These are phyloP conservation scores for Debaryomyces hansenii DNA, from an alignment of 805 yeast genomes.

Conservation along the genomic window DNA sequence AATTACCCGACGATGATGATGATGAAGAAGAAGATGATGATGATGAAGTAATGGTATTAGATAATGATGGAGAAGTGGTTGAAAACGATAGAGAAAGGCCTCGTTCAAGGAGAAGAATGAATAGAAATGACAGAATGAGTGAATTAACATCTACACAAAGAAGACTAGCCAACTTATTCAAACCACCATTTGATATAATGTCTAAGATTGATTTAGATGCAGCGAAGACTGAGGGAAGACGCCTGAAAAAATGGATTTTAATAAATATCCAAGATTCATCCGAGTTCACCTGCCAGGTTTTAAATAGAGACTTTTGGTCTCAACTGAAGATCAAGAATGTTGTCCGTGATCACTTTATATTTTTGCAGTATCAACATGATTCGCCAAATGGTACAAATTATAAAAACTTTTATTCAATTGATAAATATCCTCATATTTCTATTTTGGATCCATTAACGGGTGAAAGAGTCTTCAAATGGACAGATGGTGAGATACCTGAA, in stretches of 20 bases:
- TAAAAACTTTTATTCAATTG: constrained; percentile 67
- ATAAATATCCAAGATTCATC: constrained; percentile 84
- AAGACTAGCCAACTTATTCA: constrained; percentile 76
- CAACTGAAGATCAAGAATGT: constrained; percentile 59
- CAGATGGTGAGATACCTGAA: constrained; percentile 57
- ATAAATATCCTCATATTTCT: constrained; percentile 82
- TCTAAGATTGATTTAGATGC: constrained; percentile 63
- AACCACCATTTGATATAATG: constrained; percentile 93
- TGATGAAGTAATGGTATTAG: constrained; percentile 26
- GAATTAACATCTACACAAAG: constrained; percentile 55
- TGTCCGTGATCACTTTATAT: constrained; percentile 69
- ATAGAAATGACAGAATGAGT: constrained; percentile 21
- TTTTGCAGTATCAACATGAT: constrained; percentile 81
- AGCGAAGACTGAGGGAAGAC: constrained; percentile 70
- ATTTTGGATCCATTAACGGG: constrained; percentile 95
- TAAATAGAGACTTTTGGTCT: constrained; percentile 95
- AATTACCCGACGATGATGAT: constrained; percentile 22
- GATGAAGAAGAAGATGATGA: constrained; percentile 37
- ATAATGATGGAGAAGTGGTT: constrained; percentile 28
- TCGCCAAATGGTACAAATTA: constrained; percentile 74
- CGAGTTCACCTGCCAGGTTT: constrained; percentile 83
- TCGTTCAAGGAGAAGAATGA: constrained; percentile 25
- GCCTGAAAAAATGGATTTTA: constrained; percentile 73
- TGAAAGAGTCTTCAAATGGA: constrained; percentile 80
- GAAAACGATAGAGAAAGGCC: constrained; percentile 16